Conservation (phyloP, 371 early-diverging fungal species). For the Lichtheimia corymbifera region DNA sequence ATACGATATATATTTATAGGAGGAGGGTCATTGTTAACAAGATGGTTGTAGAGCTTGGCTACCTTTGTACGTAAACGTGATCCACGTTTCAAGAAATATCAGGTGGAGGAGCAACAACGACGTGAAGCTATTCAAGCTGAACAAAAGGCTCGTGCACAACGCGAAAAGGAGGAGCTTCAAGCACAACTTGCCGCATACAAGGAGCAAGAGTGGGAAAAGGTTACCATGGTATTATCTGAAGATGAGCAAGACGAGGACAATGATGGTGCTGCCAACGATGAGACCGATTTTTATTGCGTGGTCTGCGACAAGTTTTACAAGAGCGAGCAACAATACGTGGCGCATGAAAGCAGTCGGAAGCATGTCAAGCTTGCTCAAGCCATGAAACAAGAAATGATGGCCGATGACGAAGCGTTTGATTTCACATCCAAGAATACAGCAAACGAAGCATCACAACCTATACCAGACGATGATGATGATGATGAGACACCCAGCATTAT, state of each 20-base stretch:
- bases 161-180: slow-evolving; percentile 53
- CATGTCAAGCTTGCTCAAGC: slow-evolving; percentile 71
- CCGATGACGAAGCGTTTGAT: slow-evolving; percentile 52
- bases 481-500: slow-evolving; percentile 25
- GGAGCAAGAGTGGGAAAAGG: slow-evolving; percentile 68
- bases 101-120: slow-evolving; percentile 51
- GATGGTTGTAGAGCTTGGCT: slow-evolving; percentile 41
- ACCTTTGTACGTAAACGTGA: slow-evolving; percentile 74
- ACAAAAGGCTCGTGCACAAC: slow-evolving; percentile 52
- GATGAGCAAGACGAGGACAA: slow-evolving; percentile 39
- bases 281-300: slow-evolving; percentile 69
- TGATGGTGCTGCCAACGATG: slow-evolving; percentile 39
- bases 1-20: not conserved
- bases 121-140: slow-evolving; percentile 55
- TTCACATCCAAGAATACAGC: slow-evolving; percentile 26
- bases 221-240: slow-evolving; percentile 24
- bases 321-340: slow-evolving; percentile 70
- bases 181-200: slow-evolving; percentile 52
- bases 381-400: slow-evolving; percentile 68
- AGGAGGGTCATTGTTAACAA: not conserved
- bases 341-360: slow-evolving; percentile 78
- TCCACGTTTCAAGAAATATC: slow-evolving; percentile 67
- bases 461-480: slow-evolving; percentile 24
- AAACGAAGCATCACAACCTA: slow-evolving; percentile 5
- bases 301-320: slow-evolving; percentile 82